A percentile compares a stretch with the other conserved stretches of the same genome.
These are phyloP conservation scores for Pythium sukuiense DNA, from an alignment of 352 stramenopile species.

Conservation along the genomic window DNA sequence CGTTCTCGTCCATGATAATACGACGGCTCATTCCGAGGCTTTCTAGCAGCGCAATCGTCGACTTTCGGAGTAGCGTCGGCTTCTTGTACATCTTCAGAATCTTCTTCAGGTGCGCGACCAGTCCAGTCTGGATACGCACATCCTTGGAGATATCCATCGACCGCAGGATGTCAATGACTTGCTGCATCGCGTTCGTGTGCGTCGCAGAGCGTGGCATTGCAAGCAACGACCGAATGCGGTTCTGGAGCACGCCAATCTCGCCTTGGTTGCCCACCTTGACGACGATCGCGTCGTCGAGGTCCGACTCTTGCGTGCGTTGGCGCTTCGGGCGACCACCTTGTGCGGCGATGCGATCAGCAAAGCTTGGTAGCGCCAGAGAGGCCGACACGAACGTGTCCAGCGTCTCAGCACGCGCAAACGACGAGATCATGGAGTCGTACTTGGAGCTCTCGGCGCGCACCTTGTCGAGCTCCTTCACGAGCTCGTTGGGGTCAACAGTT, in stretches of 20 bases:
- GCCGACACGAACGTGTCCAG: conserved; percentile 59
- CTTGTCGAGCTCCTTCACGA: conserved; percentile 78
- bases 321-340: conserved; percentile 45
- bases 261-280: conserved; percentile 65
- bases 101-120: conserved; percentile 75
- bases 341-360: conserved; percentile 36
- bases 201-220: conserved; percentile 48
- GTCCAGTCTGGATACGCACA: conserved; percentile 65
- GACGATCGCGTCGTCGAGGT: conserved; percentile 60
- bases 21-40: conserved; percentile 67
- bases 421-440: conserved; percentile 63
- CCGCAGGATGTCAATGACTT: conserved; percentile 79
- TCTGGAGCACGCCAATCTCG: conserved; percentile 71
- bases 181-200: conserved; percentile 70
- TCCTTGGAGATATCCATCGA: conserved; percentile 71
- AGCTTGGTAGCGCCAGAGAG: conserved; percentile 49
- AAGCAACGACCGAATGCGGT: conserved; percentile 64
- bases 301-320: conserved; percentile 56
- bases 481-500: conserved; percentile 71
- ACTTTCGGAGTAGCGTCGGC: conserved; percentile 73
- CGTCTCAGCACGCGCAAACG: conserved; percentile 61
- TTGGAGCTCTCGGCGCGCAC: conserved; percentile 62
- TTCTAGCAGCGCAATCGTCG: conserved; percentile 70
- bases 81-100: conserved; percentile 81
- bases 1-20: conserved; percentile 40